phyloP scores from a whole-genome alignment of 78 protist genomes.

The Mastigamoeba balamuthi region DNA sequence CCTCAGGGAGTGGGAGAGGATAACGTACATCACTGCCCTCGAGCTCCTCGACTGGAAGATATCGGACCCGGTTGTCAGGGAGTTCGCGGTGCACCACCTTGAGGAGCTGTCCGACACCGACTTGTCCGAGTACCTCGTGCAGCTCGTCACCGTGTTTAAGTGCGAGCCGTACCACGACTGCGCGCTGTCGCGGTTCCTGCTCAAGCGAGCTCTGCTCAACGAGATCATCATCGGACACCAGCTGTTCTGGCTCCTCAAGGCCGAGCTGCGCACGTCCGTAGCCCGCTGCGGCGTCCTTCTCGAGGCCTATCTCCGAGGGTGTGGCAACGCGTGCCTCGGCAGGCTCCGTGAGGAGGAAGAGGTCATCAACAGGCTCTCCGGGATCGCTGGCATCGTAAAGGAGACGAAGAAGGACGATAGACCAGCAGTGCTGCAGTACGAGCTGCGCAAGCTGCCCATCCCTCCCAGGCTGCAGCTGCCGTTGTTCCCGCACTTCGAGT shows the following conservation, averaged over 20 bases:
- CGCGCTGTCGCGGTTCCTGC: constrained; percentile 53
- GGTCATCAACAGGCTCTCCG: not conserved
- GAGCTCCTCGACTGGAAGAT: constrained; percentile 65
- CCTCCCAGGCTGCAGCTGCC: not conserved
- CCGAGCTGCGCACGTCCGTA: constrained; percentile 43
- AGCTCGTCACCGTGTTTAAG: constrained; percentile 62
- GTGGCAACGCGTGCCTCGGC: constrained; percentile 21
- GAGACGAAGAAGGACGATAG: not conserved
- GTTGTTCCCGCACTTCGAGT: not conserved
- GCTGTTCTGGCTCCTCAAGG: constrained; percentile 64
- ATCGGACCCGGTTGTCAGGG: constrained; percentile 58
- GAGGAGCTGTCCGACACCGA: constrained; percentile 45
- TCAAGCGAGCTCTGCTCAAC: constrained; percentile 34
- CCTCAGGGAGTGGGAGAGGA: not conserved
- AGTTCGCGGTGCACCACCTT: constrained; percentile 56
- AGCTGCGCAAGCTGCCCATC: not conserved
- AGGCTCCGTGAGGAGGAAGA: not conserved
- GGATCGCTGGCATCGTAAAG: not conserved
- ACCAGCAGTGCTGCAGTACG: not conserved
- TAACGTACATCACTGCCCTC: not conserved
- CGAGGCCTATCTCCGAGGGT: constrained; percentile 72
- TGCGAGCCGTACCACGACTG: constrained; percentile 61
- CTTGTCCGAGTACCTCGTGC: constrained; percentile 57
- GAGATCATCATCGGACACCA: constrained; percentile 44
- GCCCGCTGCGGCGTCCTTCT: constrained; percentile 74